Evolutionary conservation across 2,329 filamentous ascomycete genomes (phyloP).

Genomic region (Bimuria novae-zelandiae): DNA sequence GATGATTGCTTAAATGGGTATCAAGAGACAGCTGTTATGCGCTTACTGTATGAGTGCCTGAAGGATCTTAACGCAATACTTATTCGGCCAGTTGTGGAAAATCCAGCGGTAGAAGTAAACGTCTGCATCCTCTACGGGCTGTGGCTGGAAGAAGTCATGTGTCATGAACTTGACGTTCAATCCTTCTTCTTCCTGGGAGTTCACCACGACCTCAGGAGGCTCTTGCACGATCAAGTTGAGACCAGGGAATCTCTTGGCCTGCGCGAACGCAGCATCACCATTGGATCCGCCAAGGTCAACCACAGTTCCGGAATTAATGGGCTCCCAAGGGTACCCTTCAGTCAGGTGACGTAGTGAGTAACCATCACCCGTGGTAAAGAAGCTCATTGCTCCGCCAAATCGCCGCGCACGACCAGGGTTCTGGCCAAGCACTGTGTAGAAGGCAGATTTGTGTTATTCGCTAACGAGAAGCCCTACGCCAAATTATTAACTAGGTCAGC

Average conservation of each 20-base stretch:
- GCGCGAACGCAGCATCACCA: neutral
- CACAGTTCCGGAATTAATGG: neutral
- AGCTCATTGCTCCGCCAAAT: neutral
- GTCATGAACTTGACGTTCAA: constrained; percentile 6
- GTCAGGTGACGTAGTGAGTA: neutral
- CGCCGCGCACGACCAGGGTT: neutral
- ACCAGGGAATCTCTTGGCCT: constrained; percentile 6
- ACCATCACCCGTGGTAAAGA: neutral
- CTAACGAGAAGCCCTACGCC: neutral
- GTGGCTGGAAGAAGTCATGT: constrained; percentile 18
- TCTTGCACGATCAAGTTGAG: constrained; percentile 1
- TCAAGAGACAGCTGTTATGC: no score
- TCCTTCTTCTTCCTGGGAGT: neutral
- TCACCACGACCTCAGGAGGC: neutral
- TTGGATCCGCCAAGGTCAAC: constrained; percentile 2
- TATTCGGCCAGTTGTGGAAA: constrained; percentile 49
- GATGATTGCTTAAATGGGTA: no score
- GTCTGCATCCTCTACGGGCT: constrained; percentile 19
- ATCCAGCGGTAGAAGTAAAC: constrained; percentile 44
- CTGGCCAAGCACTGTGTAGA: neutral
- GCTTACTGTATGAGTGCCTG: constrained; percentile 56
- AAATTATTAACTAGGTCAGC: neutral
- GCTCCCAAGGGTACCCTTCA: neutral
- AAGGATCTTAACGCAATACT: constrained; percentile 34
- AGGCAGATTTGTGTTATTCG: neutral